Conservation (phyloP, 2,329 filamentous ascomycete genomes). For the Xylaria hypoxylon region DNA sequence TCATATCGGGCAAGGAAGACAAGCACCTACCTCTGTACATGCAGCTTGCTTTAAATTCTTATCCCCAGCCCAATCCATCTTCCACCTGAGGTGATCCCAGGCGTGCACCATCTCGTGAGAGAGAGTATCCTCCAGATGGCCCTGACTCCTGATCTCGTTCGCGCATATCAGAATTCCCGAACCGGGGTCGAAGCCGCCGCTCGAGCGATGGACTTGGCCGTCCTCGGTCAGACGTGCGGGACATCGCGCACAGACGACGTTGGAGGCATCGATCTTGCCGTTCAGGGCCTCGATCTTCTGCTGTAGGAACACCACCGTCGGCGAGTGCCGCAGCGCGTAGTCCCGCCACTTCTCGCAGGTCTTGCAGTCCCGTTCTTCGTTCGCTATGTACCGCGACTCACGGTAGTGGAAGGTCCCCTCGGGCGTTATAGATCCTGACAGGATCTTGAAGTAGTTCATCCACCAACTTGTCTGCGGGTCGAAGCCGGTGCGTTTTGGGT, state of each 20-base stretch:
- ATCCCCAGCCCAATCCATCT: conserved; percentile 80
- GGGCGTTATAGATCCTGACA: conserved; percentile 77
- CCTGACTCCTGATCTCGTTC: conserved; percentile 84
- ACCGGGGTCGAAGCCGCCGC: conserved; percentile 86
- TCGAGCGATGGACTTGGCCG: conserved; percentile 71
- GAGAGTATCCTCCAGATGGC: conserved; percentile 91
- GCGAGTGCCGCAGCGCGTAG: conserved; percentile 86
- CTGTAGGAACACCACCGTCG: conserved; percentile 86
- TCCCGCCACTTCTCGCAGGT: conserved; percentile 85
- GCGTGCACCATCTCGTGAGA: conserved; percentile 99
- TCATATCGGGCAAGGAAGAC: too few relatives aligned
- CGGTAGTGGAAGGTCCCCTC: conserved; percentile 82
- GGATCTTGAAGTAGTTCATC: conserved; percentile 87
- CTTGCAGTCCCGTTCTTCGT: conserved; percentile 82
- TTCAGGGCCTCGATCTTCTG: conserved; percentile 84
- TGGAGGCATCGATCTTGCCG: conserved; percentile 76
- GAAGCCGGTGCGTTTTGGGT: conserved; percentile 72
- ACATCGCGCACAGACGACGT: conserved; percentile 87
- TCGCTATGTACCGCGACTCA: conserved; percentile 76
- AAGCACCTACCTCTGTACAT: conserved; percentile 81
- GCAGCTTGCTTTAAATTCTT: conserved; percentile 87
- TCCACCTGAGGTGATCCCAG: conserved; percentile 92
- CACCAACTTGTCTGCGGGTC: conserved; percentile 73
- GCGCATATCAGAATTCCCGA: conserved; percentile 93
- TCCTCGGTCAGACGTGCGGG: conserved; percentile 66